Percentiles rank a stretch among this genome's conserved stretches.
phyloP scores from a whole-genome alignment of 805 yeast genomes.

The Yarrowia deformans region DNA sequence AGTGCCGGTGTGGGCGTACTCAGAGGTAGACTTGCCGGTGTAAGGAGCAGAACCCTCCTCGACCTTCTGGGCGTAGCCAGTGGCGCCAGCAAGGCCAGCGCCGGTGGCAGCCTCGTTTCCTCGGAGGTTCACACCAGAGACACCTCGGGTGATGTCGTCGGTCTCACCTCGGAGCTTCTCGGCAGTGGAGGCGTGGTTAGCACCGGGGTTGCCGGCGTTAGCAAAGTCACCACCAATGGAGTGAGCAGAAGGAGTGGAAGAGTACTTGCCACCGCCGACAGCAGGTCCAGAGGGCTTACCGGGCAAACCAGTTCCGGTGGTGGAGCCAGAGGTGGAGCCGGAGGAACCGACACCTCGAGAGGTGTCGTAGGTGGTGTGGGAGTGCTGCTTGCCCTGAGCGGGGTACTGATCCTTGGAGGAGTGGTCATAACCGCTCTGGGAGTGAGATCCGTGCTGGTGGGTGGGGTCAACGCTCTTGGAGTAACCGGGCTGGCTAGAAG shows the following conservation, averaged over 20 bases:
- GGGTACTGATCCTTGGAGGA: slow-evolving; percentile 30
- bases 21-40: not conserved
- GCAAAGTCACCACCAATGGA: slow-evolving; percentile 31
- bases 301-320: no score
- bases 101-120: slow-evolving; percentile 22
- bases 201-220: slow-evolving; percentile 28
- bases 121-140: slow-evolving; percentile 24
- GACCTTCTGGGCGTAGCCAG: slow-evolving; percentile 24
- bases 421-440: slow-evolving; percentile 32
- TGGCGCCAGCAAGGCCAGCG: slow-evolving; percentile 22
- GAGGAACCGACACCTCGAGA: not conserved
- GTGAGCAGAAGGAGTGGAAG: slow-evolving; percentile 6
- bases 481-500: slow-evolving; percentile 34
- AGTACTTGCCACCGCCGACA: slow-evolving; percentile 28
- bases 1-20: slow-evolving; percentile 17
- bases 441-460: slow-evolving; percentile 33
- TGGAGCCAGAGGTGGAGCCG: not conserved
- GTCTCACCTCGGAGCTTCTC: slow-evolving; percentile 37
- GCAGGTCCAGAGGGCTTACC: slow-evolving; percentile 12
- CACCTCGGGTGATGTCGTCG: slow-evolving; percentile 26
- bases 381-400: slow-evolving; percentile 29
- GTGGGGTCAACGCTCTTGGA: slow-evolving; percentile 4
- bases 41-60: slow-evolving; percentile 6
- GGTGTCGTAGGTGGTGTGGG: slow-evolving; percentile 18
- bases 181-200: slow-evolving; percentile 16